Evolutionary conservation across 2,329 filamentous ascomycete genomes (phyloP).

Genomic region (Ploettnerulaceae sp.): DNA sequence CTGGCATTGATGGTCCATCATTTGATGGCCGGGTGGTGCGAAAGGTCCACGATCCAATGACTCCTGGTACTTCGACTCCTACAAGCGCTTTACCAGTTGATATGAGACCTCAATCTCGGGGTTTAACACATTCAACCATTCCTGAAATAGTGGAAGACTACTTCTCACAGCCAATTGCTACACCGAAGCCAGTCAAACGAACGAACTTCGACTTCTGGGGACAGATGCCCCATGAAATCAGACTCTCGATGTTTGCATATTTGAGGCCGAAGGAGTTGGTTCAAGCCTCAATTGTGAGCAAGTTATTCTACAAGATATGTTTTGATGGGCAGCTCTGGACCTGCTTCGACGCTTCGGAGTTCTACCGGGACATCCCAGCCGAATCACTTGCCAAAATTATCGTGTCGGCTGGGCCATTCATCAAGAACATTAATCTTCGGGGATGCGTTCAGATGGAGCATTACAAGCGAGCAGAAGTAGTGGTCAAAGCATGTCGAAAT

Average conservation of each 20-base stretch:
- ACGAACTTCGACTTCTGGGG: slow-evolving; percentile 66
- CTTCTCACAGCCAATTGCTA: slow-evolving; percentile 25
- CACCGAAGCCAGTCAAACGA: slow-evolving; percentile 29
- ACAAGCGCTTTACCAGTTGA: slow-evolving; percentile 25
- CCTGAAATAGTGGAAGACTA: slow-evolving; percentile 32
- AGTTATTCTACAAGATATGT: slow-evolving; percentile 73
- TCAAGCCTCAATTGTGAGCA: slow-evolving; percentile 70
- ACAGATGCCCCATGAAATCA: slow-evolving; percentile 76
- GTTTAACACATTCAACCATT: slow-evolving; percentile 22
- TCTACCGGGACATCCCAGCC: slow-evolving; percentile 82
- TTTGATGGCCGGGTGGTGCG: slow-evolving; percentile 23
- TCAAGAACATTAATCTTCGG: slow-evolving; percentile 83
- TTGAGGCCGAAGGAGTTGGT: slow-evolving; percentile 78
- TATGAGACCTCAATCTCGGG: slow-evolving; percentile 20
- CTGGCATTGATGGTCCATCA: slow-evolving; percentile 27
- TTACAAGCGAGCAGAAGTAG: slow-evolving; percentile 68
- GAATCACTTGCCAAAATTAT: slow-evolving; percentile 82
- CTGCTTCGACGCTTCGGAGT: slow-evolving; percentile 75
- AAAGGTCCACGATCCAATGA: slow-evolving; percentile 17
- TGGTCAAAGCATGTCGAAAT: slow-evolving; percentile 82
- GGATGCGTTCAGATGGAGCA: slow-evolving; percentile 88
- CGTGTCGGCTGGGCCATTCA: slow-evolving; percentile 77
- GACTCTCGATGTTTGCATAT: slow-evolving; percentile 70
- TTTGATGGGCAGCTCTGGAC: slow-evolving; percentile 95
- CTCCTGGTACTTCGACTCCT: slow-evolving; percentile 19